These are phyloP conservation scores for Epichloe coenophiala DNA, from an alignment of 2,329 filamentous ascomycete species.

Conservation along the genomic window DNA sequence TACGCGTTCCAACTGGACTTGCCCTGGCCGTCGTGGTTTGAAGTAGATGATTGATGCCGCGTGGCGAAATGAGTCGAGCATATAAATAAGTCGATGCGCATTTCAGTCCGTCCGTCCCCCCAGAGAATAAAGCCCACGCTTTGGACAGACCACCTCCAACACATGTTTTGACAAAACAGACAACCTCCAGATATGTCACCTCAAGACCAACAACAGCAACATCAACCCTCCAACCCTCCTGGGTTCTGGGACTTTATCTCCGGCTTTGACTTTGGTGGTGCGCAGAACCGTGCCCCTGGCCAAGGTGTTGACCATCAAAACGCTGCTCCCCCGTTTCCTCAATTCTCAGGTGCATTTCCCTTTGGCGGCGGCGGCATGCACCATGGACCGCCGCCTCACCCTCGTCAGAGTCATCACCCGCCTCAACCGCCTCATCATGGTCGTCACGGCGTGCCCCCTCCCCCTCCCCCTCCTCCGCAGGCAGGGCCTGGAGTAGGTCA, in stretches of 20 bases:
- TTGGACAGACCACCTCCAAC: too few species aligned
- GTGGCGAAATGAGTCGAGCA: not conserved
- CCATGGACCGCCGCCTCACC: conserved; percentile 1
- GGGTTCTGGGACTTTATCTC: conserved; percentile 23
- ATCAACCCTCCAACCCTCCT: not conserved
- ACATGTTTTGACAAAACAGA: not conserved
- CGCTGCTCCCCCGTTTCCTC: conserved; percentile 9
- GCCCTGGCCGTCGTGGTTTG: too few species aligned
- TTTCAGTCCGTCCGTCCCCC: too few species aligned
- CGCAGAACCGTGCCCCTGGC: conserved; percentile 17
- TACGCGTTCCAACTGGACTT: too few species aligned
- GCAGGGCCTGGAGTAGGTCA: too few species aligned
- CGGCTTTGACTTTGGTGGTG: conserved; percentile 15
- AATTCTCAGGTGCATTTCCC: conserved; percentile 20
- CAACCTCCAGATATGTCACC: conserved; percentile 12
- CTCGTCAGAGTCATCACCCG: not conserved
- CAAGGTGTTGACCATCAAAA: conserved; percentile 25
- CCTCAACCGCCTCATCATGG: conserved; percentile 5
- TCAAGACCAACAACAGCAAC: conserved; percentile 7
- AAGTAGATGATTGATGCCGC: too few species aligned
- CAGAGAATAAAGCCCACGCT: too few species aligned
- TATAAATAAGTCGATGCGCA: not conserved
- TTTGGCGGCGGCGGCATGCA: conserved; percentile 13
- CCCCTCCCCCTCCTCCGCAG: too few species aligned
- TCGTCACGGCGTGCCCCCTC: not conserved